Evolutionary conservation across 1,284 basidiomycete genomes (phyloP), one percentile per base, ranked within the genome.

Genomic region (Naganishia albida): DNA sequence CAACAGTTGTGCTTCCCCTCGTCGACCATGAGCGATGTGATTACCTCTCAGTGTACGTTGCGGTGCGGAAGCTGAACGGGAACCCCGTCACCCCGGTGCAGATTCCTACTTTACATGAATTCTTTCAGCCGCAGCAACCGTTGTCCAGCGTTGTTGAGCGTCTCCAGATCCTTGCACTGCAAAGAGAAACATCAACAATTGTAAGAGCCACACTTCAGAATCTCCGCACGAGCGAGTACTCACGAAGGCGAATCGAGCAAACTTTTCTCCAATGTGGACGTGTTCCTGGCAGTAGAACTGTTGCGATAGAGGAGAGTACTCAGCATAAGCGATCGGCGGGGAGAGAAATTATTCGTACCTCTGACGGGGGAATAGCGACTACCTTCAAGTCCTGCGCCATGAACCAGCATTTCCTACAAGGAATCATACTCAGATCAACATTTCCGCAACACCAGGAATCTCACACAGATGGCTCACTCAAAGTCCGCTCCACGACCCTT

Each of bases 241-340:
- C 57, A 77, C 77, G 82, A 95, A 96, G 1, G 91, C 88, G 76
- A 97, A 93, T 57, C 93, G 86, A 30, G 85, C 87, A 74, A 88
- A 96, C 62, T 83, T 86, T 77, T 93, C 91, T 42, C 93, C 93
- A 64, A 96, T 91, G 56, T 81, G 78, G 48, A 86, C 84, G 75
- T 96, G 91, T 66, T 91, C 88, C 71, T 87, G 83, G 72, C 88
- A 90, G 81, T 95, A 96, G 78, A 96, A 96, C 89, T 93, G n/a
- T n/a, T n/a, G n/a, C n/a, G n/a, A 68, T 12, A 25, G 3, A 15
- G n/a, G 4, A 13, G 25, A 15, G 18, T 18, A 20, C 8, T 10
- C 25, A 44, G 23, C 23, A 6, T 25, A 26, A 30, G 49, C 23
- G 48, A 64, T 18, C 38, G 53, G 28, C 50, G 51, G 57, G 51